Percentiles rank a stretch among this genome's conserved stretches.
These are phyloP conservation scores for Solanum neorickii DNA, from an alignment of 257 asterid species.

Conservation along the genomic window DNA sequence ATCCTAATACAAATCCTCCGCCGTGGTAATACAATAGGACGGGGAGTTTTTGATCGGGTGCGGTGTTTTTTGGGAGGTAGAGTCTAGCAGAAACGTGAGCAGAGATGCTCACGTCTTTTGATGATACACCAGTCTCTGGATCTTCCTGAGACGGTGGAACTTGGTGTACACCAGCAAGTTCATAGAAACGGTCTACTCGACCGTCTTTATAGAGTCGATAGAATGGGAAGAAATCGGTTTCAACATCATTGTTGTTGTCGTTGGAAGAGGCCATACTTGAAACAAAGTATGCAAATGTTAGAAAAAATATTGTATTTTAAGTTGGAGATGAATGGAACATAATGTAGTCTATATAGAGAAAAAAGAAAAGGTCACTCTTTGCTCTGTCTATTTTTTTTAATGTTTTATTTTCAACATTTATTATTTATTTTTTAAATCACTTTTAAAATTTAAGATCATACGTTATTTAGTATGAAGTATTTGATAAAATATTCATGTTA, in stretches of 20 bases:
- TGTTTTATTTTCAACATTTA: too few relatives aligned
- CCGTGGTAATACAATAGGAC: slow-evolving; percentile 14
- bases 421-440: too few relatives aligned
- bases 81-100: slow-evolving; percentile 17
- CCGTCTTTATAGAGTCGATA: slow-evolving; percentile 18
- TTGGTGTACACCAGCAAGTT: neutral
- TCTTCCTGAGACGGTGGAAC: slow-evolving; percentile 13
- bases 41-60: slow-evolving; percentile 8
- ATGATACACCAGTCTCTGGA: slow-evolving; percentile 5
- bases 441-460: too few relatives aligned
- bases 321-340: neutral
- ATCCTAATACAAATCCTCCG: slow-evolving; percentile 7
- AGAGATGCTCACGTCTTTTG: slow-evolving; percentile 14
- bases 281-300: neutral
- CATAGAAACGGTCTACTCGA: slow-evolving; percentile 4
- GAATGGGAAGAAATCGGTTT: slow-evolving; percentile 1
- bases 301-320: neutral
- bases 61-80: slow-evolving; percentile 5
- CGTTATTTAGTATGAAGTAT: too few relatives aligned
- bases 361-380: neutral
- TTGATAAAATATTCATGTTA: too few relatives aligned
- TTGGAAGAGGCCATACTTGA: neutral
- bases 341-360: neutral
- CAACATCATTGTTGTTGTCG: neutral
- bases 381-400: too few relatives aligned